Percentiles rank a stretch among this genome's conserved stretches.
phyloP scores from a whole-genome alignment of 106 monocot species.

The Narthecium ossifragum region DNA sequence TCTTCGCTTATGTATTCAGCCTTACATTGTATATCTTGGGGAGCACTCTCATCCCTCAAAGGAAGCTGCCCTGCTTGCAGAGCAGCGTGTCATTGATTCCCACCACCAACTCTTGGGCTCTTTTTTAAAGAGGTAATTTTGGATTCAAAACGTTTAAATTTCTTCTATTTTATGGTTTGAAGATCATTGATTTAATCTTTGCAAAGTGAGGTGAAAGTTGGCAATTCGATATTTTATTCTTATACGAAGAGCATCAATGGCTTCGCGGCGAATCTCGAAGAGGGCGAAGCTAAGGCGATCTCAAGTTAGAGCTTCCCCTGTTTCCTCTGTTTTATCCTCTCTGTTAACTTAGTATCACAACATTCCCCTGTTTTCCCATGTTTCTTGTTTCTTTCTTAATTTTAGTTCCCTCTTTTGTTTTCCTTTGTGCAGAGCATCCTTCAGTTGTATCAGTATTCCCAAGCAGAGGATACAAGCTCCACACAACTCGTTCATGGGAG shows the following conservation, averaged over 20 bases:
- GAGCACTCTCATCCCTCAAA: slow-evolving; percentile 4
- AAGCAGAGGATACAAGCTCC: slow-evolving; percentile 37
- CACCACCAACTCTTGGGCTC: slow-evolving; percentile 45
- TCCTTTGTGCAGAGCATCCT: slow-evolving; percentile 25
- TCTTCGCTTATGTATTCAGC: slow-evolving; percentile 11
- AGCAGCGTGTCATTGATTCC: slow-evolving; percentile 13
- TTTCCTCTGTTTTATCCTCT: not conserved
- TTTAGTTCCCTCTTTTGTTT: not conserved
- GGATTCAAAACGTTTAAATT: not conserved
- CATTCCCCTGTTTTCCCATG: not conserved
- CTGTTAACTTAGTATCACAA: not conserved
- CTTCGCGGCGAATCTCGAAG: slow-evolving; percentile 60
- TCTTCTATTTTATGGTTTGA: not conserved
- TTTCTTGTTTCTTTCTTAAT: not conserved
- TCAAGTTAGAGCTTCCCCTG: slow-evolving; percentile 20
- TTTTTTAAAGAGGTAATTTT: slow-evolving; percentile 36
- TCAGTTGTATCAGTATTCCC: slow-evolving; percentile 47
- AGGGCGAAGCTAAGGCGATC: slow-evolving; percentile 33
- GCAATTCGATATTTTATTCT: slow-evolving; percentile 61
- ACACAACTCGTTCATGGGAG: slow-evolving; percentile 70
- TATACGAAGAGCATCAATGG: slow-evolving; percentile 71
- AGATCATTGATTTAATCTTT: not conserved
- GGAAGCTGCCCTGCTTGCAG: not conserved
- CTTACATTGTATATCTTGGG: slow-evolving; percentile 62
- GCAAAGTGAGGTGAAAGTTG: slow-evolving; percentile 45